phyloP scores from a whole-genome alignment of 257 asterid genomes.

The Mitragyna speciosa region DNA sequence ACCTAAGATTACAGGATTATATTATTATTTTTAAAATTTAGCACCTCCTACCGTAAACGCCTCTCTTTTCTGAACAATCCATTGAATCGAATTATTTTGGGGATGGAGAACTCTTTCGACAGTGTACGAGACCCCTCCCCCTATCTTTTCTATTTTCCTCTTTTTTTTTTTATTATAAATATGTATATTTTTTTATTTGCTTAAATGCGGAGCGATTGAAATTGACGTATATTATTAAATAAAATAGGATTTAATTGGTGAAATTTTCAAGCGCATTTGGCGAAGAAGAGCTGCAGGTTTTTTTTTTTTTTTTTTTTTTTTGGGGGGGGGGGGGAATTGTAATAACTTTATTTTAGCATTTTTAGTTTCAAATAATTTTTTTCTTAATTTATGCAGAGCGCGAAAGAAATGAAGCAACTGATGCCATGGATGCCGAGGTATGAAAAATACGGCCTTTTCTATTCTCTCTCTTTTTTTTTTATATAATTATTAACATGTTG shows the following conservation, averaged over 20 bases:
- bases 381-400: slow-evolving; percentile 46
- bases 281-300: slow-evolving; percentile 73
- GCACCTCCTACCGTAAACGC: too few relatives aligned
- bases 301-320: not conserved
- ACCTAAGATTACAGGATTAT: too few relatives aligned
- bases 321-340: too few relatives aligned
- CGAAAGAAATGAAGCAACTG: slow-evolving; percentile 63
- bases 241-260: slow-evolving; percentile 74
- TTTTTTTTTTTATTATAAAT: too few relatives aligned
- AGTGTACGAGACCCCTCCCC: slow-evolving; percentile 35
- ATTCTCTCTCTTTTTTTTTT: not conserved
- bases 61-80: too few relatives aligned
- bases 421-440: slow-evolving; percentile 43
- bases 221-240: slow-evolving; percentile 18
- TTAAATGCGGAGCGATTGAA: slow-evolving; percentile 2
- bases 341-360: not conserved
- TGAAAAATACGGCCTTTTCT: slow-evolving; percentile 21
- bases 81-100: not conserved
- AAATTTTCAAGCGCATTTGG: slow-evolving; percentile 76
- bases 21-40: too few relatives aligned
- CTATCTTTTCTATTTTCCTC: not conserved
- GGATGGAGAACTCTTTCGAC: slow-evolving; percentile 60
- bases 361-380: not conserved
- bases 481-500: not conserved
- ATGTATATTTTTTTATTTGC: too few relatives aligned